Percentiles rank a stretch among this genome's conserved stretches.
Conservation (phyloP, 768 basidiomycete species). For the Amylocystis lapponica region DNA sequence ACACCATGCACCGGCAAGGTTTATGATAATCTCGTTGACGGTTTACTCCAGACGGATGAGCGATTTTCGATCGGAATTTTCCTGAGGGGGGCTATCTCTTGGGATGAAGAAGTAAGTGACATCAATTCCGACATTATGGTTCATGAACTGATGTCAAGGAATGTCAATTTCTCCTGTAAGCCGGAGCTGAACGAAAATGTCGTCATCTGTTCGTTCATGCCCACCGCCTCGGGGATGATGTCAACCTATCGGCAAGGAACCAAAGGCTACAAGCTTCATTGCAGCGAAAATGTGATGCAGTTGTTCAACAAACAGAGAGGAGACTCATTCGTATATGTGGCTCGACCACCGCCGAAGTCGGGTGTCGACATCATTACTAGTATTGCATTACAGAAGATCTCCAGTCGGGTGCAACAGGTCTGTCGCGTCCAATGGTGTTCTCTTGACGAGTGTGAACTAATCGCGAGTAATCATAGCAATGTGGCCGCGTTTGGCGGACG, state of each 20-base stretch:
- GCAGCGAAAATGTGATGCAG: constrained; percentile 50
- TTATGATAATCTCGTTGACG: too few species aligned
- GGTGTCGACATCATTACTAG: constrained; percentile 47
- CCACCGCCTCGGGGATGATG: constrained; percentile 40
- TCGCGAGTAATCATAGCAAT: constrained; percentile 37
- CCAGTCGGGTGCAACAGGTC: constrained; percentile 45
- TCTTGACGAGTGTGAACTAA: background rate
- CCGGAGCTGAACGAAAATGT: constrained; percentile 53
- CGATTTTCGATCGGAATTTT: constrained; percentile 61
- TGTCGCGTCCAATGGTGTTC: constrained; percentile 4
- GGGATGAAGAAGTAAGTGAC: constrained; percentile 26
- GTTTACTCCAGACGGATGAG: constrained; percentile 43
- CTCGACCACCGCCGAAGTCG: constrained; percentile 40
- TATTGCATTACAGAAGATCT: constrained; percentile 60
- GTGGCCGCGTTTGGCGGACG: constrained; percentile 49
- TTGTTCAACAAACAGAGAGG: constrained; percentile 47
- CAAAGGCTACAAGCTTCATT: constrained; percentile 49
- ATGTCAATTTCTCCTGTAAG: constrained; percentile 37
- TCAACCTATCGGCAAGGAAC: constrained; percentile 47
- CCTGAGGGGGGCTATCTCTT: constrained; percentile 51
- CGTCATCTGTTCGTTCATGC: constrained; percentile 59
- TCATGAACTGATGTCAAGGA: constrained; percentile 21
- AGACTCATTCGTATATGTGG: constrained; percentile 57
- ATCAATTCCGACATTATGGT: too few species aligned
- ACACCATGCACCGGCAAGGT: too few species aligned